A percentile compares a stretch with the other conserved stretches of the same genome.
phyloP scores from a whole-genome alignment of 345 rosid species.

The Citrus unshiu region DNA sequence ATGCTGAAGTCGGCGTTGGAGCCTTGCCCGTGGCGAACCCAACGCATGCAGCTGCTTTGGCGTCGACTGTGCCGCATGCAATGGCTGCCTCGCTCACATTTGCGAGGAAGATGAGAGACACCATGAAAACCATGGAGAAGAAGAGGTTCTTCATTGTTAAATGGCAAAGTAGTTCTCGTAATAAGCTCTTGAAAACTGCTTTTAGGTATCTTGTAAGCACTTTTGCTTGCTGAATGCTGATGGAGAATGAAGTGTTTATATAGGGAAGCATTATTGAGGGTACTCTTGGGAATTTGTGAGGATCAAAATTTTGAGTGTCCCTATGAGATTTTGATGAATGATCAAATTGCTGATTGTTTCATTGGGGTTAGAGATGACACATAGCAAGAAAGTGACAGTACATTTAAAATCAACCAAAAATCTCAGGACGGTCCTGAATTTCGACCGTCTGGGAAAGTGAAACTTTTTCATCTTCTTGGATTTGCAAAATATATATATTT shows the following conservation, averaged over 20 bases:
- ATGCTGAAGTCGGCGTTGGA: not conserved
- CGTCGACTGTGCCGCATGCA: slow-evolving; percentile 17
- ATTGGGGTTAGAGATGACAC: not conserved
- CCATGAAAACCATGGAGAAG: slow-evolving; percentile 4
- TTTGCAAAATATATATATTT: too few species aligned
- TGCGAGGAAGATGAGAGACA: slow-evolving; percentile 16
- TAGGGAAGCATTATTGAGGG: not conserved
- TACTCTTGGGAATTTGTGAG: not conserved
- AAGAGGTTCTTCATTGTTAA: slow-evolving; percentile 15
- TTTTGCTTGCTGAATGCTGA: not conserved
- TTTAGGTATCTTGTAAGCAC: not conserved
- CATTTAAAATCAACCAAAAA: not conserved
- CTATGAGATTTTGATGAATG: not conserved
- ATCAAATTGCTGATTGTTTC: not conserved
- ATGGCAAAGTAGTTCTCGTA: not conserved
- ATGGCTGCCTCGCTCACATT: slow-evolving; percentile 10
- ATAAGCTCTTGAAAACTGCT: not conserved
- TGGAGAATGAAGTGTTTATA: slow-evolving; percentile 1
- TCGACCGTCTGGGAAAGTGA: not conserved
- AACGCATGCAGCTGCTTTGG: slow-evolving; percentile 26
- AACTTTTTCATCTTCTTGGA: not conserved
- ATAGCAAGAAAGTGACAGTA: not conserved
- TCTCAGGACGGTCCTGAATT: not conserved
- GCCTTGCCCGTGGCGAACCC: slow-evolving; percentile 31
- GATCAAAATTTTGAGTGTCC: not conserved